These are phyloP conservation scores for Starmerella bombicola DNA, from an alignment of 805 yeast genomes.

Conservation along the genomic window DNA sequence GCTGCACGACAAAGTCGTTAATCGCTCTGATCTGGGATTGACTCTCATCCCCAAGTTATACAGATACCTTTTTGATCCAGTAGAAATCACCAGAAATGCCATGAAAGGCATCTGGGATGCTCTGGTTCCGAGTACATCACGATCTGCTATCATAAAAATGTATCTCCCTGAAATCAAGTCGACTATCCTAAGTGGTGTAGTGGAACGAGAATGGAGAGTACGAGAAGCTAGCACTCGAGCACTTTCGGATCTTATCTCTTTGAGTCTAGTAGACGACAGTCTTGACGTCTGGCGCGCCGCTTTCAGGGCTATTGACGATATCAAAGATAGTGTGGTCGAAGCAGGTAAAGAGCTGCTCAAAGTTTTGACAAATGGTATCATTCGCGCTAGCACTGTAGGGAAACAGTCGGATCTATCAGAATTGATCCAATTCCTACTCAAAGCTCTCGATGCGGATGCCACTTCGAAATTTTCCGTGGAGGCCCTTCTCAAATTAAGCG, in stretches of 20 bases:
- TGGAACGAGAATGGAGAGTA: conserved; percentile 81
- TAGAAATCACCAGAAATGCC: conserved; percentile 54
- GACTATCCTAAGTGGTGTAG: conserved; percentile 57
- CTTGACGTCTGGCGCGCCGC: conserved; percentile 74
- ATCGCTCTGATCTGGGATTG: conserved; percentile 39
- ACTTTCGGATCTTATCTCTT: conserved; percentile 50
- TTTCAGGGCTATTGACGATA: conserved; percentile 83
- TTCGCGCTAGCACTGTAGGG: conserved; percentile 2
- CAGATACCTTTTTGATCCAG: conserved; percentile 80
- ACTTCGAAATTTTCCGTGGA: conserved; percentile 47
- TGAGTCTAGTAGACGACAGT: conserved; percentile 7
- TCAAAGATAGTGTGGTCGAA: conserved; percentile 79
- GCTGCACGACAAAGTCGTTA: conserved; percentile 44
- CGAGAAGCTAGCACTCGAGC: conserved; percentile 79
- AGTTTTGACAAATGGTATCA: conserved; percentile 24
- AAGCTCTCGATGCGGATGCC: conserved; percentile 8
- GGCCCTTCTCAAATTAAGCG: conserved; percentile 58
- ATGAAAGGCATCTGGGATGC: conserved; percentile 86
- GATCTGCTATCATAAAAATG: conserved; percentile 42
- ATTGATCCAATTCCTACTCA: conserved; percentile 12
- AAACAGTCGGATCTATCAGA: conserved; percentile 4
- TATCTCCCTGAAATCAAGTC: conserved; percentile 48
- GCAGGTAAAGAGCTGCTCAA: conserved; percentile 64
- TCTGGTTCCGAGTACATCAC: conserved; percentile 34
- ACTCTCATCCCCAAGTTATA: conserved; percentile 69